A percentile compares a stretch with the other conserved stretches of the same genome.
These are phyloP conservation scores for Wolfiporia cocos DNA, from an alignment of 1,284 basidiomycete species.

Conservation along the genomic window DNA sequence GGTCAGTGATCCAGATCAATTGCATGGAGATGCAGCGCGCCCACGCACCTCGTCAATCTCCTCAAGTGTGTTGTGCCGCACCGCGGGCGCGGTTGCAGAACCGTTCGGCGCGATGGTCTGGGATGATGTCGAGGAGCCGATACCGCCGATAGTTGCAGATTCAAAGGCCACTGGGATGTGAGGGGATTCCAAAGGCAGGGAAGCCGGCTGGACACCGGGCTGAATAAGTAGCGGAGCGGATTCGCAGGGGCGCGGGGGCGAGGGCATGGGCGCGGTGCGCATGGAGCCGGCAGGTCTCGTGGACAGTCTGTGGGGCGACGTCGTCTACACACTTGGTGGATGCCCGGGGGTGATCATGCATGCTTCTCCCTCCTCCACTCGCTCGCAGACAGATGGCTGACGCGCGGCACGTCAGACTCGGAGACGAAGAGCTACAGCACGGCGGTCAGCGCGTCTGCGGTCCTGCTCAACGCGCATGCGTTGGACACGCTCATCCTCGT, in stretches of 20 bases:
- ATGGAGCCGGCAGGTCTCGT: constrained; percentile 44
- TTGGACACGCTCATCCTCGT: constrained; percentile 24
- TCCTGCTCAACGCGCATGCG: constrained; percentile 29
- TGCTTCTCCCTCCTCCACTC: constrained; percentile 25
- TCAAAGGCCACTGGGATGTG: too few relatives aligned
- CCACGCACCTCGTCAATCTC: neutral
- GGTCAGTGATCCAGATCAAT: too few relatives aligned
- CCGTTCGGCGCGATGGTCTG: neutral
- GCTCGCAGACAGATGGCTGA: too few relatives aligned
- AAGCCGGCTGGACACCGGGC: too few relatives aligned
- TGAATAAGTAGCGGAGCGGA: too few relatives aligned
- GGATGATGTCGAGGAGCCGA: too few relatives aligned
- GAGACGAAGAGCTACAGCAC: constrained; percentile 33
- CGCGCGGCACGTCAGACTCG: constrained; percentile 13
- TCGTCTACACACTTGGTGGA: constrained; percentile 80
- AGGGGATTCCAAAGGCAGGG: too few relatives aligned
- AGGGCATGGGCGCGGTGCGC: constrained; percentile 57
- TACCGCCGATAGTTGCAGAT: too few relatives aligned
- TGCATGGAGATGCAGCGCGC: too few relatives aligned
- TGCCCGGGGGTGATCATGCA: constrained; percentile 79
- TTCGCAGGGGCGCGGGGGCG: constrained; percentile 42
- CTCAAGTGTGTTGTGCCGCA: neutral
- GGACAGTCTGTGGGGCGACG: constrained; percentile 74
- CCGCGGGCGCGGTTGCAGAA: neutral
- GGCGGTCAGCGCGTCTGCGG: constrained; percentile 32